Conservation (phyloP, 2,329 filamentous ascomycete species). For the Apiospora pterosperma region DNA sequence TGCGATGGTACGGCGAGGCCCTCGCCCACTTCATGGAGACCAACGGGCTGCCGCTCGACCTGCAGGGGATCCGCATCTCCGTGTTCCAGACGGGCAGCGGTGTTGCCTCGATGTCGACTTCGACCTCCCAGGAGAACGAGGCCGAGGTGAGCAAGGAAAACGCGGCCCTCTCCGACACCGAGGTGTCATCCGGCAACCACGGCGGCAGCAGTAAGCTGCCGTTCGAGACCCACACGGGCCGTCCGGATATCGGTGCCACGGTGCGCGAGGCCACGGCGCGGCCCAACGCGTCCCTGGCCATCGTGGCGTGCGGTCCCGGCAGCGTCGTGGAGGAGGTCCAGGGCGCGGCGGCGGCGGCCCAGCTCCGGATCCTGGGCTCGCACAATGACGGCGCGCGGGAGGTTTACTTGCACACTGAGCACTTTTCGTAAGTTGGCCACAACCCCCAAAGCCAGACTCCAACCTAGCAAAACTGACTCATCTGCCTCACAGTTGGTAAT, state of each 20-base stretch:
- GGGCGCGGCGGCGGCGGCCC: conserved; percentile 23
- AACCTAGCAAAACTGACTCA: neutral
- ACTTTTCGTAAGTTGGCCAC: conserved; percentile 20
- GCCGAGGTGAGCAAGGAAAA: conserved; percentile 5
- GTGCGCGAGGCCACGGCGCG: conserved; percentile 18
- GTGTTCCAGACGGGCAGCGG: conserved; percentile 20
- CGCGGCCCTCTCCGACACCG: neutral
- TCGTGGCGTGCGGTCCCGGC: conserved; percentile 23
- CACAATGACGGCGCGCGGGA: conserved; percentile 18
- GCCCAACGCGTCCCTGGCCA: conserved; percentile 17
- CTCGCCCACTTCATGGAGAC: conserved; percentile 19
- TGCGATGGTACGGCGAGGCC: conserved; percentile 23
- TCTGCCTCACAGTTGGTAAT: neutral
- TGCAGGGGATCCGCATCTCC: conserved; percentile 16
- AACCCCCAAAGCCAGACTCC: neutral
- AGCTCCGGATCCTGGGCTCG: conserved; percentile 19
- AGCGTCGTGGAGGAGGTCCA: conserved; percentile 19
- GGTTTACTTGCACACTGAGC: conserved; percentile 24
- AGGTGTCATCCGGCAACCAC: neutral
- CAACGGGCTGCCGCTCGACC: conserved; percentile 13
- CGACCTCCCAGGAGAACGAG: conserved; percentile 2
- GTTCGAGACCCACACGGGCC: neutral
- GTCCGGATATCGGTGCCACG: conserved; percentile 17
- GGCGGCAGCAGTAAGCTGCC: neutral
- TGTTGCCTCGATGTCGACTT: conserved; percentile 7